These are phyloP conservation scores for Pythium phragmiticola DNA, from an alignment of 352 stramenopile genomes.

Conservation along the genomic window DNA sequence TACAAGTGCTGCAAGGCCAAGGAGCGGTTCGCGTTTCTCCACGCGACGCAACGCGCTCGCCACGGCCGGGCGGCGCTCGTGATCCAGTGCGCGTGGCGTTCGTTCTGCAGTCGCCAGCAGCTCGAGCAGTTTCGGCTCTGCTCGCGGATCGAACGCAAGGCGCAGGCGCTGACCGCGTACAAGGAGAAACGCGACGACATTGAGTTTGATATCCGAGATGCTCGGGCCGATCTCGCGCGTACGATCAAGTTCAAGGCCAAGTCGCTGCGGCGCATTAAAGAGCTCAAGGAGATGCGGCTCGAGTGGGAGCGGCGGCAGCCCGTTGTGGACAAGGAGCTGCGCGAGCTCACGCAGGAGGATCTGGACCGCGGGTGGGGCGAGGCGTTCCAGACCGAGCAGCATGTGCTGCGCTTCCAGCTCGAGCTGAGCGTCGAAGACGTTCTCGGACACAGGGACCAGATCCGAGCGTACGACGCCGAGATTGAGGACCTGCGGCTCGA, in stretches of 20 bases:
- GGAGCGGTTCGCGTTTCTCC: conserved; percentile 36
- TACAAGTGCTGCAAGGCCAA: conserved; percentile 64
- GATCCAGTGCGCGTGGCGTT: conserved; percentile 74
- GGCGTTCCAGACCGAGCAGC: conserved; percentile 76
- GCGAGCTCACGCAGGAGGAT: conserved; percentile 61
- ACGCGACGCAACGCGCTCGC: conserved; percentile 38
- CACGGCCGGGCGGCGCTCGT: conserved; percentile 58
- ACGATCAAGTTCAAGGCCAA: conserved; percentile 80
- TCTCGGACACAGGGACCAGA: conserved; percentile 50
- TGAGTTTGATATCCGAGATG: conserved; percentile 69
- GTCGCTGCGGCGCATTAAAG: conserved; percentile 60
- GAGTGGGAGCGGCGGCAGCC: conserved; percentile 81
- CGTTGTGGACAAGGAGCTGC: conserved; percentile 70
- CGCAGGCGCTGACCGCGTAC: conserved; percentile 41
- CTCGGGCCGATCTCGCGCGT: conserved; percentile 54
- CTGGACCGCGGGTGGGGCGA: conserved; percentile 75
- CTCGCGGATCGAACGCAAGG: conserved; percentile 64
- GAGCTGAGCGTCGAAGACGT: conserved; percentile 83
- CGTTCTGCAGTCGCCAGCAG: conserved; percentile 50
- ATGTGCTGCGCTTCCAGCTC: conserved; percentile 62
- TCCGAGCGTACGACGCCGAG: conserved; percentile 68
- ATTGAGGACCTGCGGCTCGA: conserved; percentile 72
- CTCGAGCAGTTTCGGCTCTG: conserved; percentile 71
- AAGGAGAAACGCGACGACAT: conserved; percentile 71
- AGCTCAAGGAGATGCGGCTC: conserved; percentile 75